Conservation (phyloP, 345 rosid species). For the Aquilaria sinensis region DNA sequence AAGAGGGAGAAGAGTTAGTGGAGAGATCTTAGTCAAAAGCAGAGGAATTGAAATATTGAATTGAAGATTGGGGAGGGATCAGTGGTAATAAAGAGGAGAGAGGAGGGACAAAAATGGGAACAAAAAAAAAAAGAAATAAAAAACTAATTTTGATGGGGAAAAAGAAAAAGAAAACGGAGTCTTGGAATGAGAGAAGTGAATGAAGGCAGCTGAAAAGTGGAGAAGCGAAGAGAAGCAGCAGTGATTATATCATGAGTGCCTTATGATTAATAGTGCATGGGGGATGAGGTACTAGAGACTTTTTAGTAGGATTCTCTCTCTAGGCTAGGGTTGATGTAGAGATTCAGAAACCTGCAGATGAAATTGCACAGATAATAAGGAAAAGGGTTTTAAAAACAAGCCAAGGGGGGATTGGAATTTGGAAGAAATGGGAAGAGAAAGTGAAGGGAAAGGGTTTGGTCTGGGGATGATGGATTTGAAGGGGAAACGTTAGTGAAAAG, state of each 20-base stretch:
- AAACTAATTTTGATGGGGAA: constrained; percentile 9
- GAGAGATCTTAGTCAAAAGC: constrained; percentile 13
- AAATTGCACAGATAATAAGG: constrained; percentile 21
- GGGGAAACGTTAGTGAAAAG: constrained; percentile 34
- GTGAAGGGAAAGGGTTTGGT: constrained; percentile 15
- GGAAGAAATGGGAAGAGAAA: constrained; percentile 35
- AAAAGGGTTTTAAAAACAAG: constrained; percentile 16
- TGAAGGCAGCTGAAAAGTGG: constrained; percentile 4
- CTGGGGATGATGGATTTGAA: constrained; percentile 27
- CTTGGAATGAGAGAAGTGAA: constrained; percentile 11
- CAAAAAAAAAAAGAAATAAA: constrained; percentile 22
- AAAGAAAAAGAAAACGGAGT: constrained; percentile 1
- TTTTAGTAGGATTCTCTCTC: constrained; percentile 34
- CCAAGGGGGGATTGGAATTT: constrained; percentile 17
- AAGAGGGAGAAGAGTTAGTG: neutral
- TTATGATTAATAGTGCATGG: constrained; percentile 66
- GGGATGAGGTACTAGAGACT: constrained; percentile 28
- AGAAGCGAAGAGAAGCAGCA: constrained; percentile 23
- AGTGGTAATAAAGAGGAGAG: neutral
- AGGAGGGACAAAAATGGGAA: constrained; percentile 10
- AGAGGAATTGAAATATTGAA: constrained; percentile 3
- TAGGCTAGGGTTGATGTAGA: constrained; percentile 17
- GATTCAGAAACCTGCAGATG: constrained; percentile 9
- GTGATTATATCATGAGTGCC: constrained; percentile 89
- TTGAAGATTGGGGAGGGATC: no score